Conservation (phyloP, 1,284 basidiomycete species). For the Rhizoctonia solani region DNA sequence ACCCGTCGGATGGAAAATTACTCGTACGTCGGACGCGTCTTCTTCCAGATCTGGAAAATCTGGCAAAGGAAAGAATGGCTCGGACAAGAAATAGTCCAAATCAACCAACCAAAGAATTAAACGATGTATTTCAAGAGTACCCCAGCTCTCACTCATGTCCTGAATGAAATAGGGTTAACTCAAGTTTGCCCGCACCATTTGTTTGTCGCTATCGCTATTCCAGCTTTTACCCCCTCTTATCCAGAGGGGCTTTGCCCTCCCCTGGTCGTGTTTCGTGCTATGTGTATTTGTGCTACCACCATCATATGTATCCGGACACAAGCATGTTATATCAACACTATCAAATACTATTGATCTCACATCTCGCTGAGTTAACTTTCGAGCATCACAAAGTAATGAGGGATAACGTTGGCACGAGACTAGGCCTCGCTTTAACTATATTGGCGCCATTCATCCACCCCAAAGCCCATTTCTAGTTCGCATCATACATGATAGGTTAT, state of each 20-base stretch:
- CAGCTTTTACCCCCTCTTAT: too few species aligned
- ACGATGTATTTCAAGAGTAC: not conserved
- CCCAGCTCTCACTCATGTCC: not conserved
- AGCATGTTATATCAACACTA: too few species aligned
- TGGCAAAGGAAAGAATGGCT: not conserved
- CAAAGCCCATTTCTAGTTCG: not conserved
- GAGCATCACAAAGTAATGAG: too few species aligned
- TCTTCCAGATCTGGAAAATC: not conserved
- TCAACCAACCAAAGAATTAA: not conserved
- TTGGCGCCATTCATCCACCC: not conserved
- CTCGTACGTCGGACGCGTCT: not conserved
- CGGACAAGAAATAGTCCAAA: not conserved
- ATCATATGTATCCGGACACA: too few species aligned
- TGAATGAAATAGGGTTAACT: not conserved
- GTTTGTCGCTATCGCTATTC: too few species aligned
- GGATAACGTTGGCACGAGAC: not conserved
- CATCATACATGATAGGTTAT: constrained; percentile 7
- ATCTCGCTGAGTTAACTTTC: too few species aligned
- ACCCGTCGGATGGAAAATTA: not conserved
- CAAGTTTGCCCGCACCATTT: too few species aligned
- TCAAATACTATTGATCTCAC: too few species aligned
- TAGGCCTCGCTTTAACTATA: not conserved
- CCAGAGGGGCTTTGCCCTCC: too few species aligned
- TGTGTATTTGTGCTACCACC: too few species aligned
- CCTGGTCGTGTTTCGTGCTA: too few species aligned